A percentile compares a stretch with the other conserved stretches of the same genome.
Conservation (phyloP, 2,329 filamentous ascomycete genomes). For the Pseudogymnoascus sp. region DNA sequence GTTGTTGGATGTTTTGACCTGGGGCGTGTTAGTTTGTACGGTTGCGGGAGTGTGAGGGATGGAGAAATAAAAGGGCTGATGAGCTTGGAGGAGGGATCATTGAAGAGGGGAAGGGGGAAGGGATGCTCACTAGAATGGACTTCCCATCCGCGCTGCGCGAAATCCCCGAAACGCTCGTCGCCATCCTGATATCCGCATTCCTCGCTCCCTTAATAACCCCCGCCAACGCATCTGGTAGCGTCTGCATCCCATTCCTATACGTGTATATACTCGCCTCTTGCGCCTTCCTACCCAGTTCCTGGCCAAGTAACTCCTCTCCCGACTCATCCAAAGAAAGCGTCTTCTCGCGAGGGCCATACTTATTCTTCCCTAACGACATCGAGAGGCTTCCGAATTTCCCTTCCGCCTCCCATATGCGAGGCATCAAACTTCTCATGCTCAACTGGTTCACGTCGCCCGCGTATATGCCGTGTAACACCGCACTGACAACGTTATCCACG, state of each 20-base stretch:
- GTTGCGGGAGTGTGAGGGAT: not conserved
- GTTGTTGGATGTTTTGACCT: conserved; percentile 28
- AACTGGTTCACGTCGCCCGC: conserved; percentile 80
- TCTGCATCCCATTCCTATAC: conserved; percentile 54
- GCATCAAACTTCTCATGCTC: conserved; percentile 56
- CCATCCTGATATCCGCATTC: conserved; percentile 54
- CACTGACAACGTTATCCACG: conserved; percentile 68
- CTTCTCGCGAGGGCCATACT: not conserved
- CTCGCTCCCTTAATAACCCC: conserved; percentile 39
- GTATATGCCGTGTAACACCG: conserved; percentile 78
- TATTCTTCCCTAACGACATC: not conserved
- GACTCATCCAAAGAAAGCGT: not conserved
- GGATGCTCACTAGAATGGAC: not conserved
- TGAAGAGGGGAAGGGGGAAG: not conserved
- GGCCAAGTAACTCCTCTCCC: not conserved
- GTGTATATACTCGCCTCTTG: conserved; percentile 34
- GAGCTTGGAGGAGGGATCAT: not conserved
- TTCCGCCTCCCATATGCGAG: conserved; percentile 20
- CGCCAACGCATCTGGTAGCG: conserved; percentile 49
- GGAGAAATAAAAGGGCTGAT: not conserved
- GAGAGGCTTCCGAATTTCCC: conserved; percentile 29
- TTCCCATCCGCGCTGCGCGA: conserved; percentile 16
- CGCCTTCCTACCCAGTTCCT: conserved; percentile 10
- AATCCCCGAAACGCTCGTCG: conserved; percentile 36
- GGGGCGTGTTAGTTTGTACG: conserved; percentile 20